Conservation (phyloP, 2,329 filamentous ascomycete species). For the Massarina eburnea region DNA sequence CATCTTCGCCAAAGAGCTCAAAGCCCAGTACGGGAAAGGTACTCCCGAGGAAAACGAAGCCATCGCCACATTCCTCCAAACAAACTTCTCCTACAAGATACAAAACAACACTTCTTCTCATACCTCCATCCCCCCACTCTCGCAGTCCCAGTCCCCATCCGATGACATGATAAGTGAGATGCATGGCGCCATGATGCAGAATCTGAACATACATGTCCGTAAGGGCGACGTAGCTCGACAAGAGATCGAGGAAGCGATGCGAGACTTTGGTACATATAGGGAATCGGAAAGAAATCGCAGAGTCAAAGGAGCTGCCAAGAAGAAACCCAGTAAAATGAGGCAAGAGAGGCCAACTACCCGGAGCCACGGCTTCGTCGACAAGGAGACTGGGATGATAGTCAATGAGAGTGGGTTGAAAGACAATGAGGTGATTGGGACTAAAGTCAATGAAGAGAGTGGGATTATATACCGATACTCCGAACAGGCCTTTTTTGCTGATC, state of each 20-base stretch:
- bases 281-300: neutral
- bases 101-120: neutral
- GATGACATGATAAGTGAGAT: neutral
- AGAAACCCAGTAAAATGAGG: neutral
- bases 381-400: too few species aligned
- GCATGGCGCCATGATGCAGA: neutral
- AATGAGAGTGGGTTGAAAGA: too few species aligned
- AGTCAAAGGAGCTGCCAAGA: neutral
- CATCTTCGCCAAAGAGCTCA: conserved; percentile 24
- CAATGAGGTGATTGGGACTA: too few species aligned
- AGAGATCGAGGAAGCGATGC: neutral
- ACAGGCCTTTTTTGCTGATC: too few species aligned
- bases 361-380: too few species aligned
- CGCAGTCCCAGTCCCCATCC: neutral
- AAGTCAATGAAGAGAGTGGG: too few species aligned
- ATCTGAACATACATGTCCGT: neutral
- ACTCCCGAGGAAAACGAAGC: conserved; percentile 20
- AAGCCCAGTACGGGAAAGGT: conserved; percentile 17
- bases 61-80: conserved; percentile 20
- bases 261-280: neutral
- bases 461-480: too few species aligned
- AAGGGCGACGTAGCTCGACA: neutral
- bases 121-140: neutral
- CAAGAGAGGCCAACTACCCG: too few species aligned
- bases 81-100: conserved; percentile 16